These are phyloP conservation scores for Amanita pseudoporphyria DNA, from an alignment of 768 basidiomycete genomes.

Conservation along the genomic window DNA sequence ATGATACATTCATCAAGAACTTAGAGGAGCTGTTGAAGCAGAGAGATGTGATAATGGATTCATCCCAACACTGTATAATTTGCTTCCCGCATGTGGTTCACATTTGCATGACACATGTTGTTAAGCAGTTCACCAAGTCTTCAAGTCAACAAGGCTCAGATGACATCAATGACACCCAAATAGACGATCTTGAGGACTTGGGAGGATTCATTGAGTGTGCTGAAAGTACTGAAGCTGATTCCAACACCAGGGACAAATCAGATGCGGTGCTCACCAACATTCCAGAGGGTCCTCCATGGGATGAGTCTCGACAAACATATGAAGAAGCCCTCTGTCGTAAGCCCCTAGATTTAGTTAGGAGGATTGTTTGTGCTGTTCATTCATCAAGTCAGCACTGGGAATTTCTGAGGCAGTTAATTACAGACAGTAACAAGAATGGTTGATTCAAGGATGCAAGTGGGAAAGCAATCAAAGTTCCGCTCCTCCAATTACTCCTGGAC, in stretches of 20 bases:
- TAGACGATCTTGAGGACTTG: background rate
- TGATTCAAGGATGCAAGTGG: no score
- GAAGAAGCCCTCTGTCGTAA: background rate
- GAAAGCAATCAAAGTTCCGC: background rate
- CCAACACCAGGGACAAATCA: no score
- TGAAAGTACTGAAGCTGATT: background rate
- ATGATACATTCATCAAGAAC: background rate
- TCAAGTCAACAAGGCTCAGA: background rate
- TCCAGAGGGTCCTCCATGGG: no score
- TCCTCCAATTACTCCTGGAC: conserved; percentile 2
- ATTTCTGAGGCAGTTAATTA: background rate
- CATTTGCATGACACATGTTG: background rate
- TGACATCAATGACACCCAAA: background rate
- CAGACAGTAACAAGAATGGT: background rate
- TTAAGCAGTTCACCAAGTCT: background rate
- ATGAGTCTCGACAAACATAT: background rate
- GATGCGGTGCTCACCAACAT: background rate
- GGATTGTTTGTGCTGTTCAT: background rate
- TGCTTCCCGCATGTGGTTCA: conserved; percentile 9
- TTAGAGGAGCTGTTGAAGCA: background rate
- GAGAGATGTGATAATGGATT: background rate
- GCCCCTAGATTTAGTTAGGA: background rate
- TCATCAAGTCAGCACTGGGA: background rate
- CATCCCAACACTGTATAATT: background rate
- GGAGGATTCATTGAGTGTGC: background rate